Evolutionary conservation across 257 asterid genomes (phyloP).

Genomic region (Gentiana straminea): DNA sequence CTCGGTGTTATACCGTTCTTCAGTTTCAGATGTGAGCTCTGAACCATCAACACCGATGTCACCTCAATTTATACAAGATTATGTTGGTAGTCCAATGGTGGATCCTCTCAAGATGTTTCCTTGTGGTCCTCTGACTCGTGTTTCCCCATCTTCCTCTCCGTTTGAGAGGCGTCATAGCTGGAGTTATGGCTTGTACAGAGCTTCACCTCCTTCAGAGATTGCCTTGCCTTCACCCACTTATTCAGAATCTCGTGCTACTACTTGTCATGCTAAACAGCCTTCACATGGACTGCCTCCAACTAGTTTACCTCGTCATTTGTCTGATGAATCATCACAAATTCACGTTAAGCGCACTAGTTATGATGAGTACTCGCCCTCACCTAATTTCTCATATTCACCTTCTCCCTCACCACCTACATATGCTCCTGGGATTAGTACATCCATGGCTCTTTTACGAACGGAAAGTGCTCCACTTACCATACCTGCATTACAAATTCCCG

Average conservation of each 20-base stretch:
- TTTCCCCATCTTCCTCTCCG: constrained; percentile 48
- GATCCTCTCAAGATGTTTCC: constrained; percentile 72
- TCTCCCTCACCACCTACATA: constrained; percentile 70
- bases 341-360: constrained; percentile 37
- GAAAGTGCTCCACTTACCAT: constrained; percentile 81
- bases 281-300: constrained; percentile 51
- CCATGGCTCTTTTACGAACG: constrained; percentile 49
- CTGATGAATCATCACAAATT: constrained; percentile 36
- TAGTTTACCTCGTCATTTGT: constrained; percentile 33
- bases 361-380: constrained; percentile 70
- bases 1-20: constrained; percentile 59
- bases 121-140: constrained; percentile 37
- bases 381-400: constrained; percentile 56
- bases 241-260: constrained; percentile 53
- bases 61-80: constrained; percentile 71
- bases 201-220: constrained; percentile 52
- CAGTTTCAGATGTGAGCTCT: constrained; percentile 48
- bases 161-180: constrained; percentile 81
- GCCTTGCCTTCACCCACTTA: constrained; percentile 72
- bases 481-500: constrained; percentile 42
- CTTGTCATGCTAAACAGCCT: constrained; percentile 26
- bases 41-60: constrained; percentile 80
- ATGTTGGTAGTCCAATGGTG: constrained; percentile 90
- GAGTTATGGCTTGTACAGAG: constrained; percentile 69
- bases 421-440: constrained; percentile 21